Conservation (phyloP, 169 alveolate species). For the Eimeria sp. region DNA sequence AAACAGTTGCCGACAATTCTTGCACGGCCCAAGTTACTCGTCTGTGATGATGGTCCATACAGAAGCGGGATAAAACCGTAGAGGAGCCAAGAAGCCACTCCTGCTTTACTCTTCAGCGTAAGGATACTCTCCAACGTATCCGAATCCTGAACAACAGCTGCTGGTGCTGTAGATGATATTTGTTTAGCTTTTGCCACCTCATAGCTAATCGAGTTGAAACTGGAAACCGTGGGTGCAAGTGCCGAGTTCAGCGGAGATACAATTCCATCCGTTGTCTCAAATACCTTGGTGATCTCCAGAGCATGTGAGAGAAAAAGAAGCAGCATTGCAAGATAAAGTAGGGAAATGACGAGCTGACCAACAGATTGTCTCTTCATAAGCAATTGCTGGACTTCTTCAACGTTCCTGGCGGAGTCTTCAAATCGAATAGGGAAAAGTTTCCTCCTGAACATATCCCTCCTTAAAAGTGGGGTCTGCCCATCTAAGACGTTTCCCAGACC, state of each 20-base stretch:
- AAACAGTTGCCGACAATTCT: slow-evolving; percentile 60
- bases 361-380: slow-evolving; percentile 51
- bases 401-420: slow-evolving; percentile 70
- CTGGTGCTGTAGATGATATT: neutral
- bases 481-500: slow-evolving; percentile 57
- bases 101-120: slow-evolving; percentile 48
- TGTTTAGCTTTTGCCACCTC: slow-evolving; percentile 28
- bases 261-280: slow-evolving; percentile 54
- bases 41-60: slow-evolving; percentile 65
- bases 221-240: slow-evolving; percentile 28
- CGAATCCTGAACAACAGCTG: neutral
- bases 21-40: slow-evolving; percentile 68
- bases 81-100: slow-evolving; percentile 75
- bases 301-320: slow-evolving; percentile 58
- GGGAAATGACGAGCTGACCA: slow-evolving; percentile 30
- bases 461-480: slow-evolving; percentile 32
- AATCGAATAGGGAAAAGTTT: slow-evolving; percentile 70
- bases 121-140: neutral
- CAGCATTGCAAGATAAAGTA: slow-evolving; percentile 35
- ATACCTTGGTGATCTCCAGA: slow-evolving; percentile 38
- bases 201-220: slow-evolving; percentile 37
- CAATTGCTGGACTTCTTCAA: slow-evolving; percentile 65
- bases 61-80: slow-evolving; percentile 58
- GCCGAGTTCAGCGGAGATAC: slow-evolving; percentile 26
- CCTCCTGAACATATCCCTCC: slow-evolving; percentile 71